Percentiles rank a stretch among this genome's conserved stretches.
Conservation (phyloP, 805 yeast species). For the Wickerhamomyces kurtzmanii region DNA sequence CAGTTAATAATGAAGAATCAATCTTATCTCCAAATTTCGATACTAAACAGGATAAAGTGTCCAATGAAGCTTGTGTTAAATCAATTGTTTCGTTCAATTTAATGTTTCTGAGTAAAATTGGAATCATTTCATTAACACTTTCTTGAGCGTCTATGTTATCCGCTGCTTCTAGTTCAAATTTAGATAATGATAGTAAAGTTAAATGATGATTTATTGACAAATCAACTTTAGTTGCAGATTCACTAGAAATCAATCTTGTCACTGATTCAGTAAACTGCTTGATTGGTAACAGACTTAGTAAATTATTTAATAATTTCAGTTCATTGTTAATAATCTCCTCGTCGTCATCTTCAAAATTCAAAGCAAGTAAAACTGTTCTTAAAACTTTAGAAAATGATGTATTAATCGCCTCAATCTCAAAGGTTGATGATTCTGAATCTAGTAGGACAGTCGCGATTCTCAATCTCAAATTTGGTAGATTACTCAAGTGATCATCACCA, state of each 20-base stretch:
- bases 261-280: constrained; percentile 60
- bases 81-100: constrained; percentile 21
- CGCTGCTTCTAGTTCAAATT: constrained; percentile 59
- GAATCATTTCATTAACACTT: constrained; percentile 43
- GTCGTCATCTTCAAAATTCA: constrained; percentile 3
- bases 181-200: constrained; percentile 50
- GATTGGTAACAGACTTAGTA: constrained; percentile 68
- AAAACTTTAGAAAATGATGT: no score
- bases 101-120: constrained; percentile 34
- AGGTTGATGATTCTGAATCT: constrained; percentile 20
- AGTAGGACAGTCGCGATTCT: constrained; percentile 42
- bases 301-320: constrained; percentile 48
- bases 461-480: constrained; percentile 39
- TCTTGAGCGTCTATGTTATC: constrained; percentile 37
- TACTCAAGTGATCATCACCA: constrained; percentile 24
- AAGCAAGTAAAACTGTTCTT: constrained; percentile 3
- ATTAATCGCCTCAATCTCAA: no score
- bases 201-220: constrained; percentile 49
- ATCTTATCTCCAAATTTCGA: constrained; percentile 48
- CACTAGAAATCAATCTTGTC: constrained; percentile 24
- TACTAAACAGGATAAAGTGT: constrained; percentile 54
- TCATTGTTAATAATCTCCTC: constrained; percentile 29
- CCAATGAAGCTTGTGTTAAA: constrained; percentile 60
- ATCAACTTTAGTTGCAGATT: constrained; percentile 22
- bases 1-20: constrained; percentile 35